A percentile compares a stretch with the other conserved stretches of the same genome.
Evolutionary conservation across 2,329 filamentous ascomycete species (phyloP).

Genomic region (Chaetomiaceae sp.): DNA sequence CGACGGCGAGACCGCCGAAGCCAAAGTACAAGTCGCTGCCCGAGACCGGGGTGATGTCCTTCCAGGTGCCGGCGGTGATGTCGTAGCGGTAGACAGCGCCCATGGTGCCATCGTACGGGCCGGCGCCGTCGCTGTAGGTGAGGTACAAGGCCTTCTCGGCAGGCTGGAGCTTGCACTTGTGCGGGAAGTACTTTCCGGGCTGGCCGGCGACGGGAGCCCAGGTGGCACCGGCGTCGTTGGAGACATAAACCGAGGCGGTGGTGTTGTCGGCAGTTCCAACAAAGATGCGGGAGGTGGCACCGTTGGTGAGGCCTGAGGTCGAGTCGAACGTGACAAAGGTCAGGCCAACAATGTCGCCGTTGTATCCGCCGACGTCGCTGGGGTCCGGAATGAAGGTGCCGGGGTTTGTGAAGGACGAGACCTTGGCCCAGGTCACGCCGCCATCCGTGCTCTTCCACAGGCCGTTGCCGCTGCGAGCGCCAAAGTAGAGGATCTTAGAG

Average conservation of each 20-base stretch:
- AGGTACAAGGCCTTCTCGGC: slow-evolving; percentile 51
- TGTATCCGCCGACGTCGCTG: slow-evolving; percentile 41
- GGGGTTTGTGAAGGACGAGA: slow-evolving; percentile 46
- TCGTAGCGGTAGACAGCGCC: slow-evolving; percentile 54
- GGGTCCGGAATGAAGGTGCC: slow-evolving; percentile 47
- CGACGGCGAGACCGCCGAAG: slow-evolving; percentile 53
- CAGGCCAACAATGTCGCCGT: slow-evolving; percentile 45
- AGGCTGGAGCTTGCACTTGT: slow-evolving; percentile 49
- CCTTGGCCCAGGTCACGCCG: slow-evolving; percentile 50
- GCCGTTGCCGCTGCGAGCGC: slow-evolving; percentile 54
- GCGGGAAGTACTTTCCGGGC: slow-evolving; percentile 48
- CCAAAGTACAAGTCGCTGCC: slow-evolving; percentile 46
- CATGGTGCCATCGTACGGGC: slow-evolving; percentile 52
- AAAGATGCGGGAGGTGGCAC: slow-evolving; percentile 53
- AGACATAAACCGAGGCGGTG: slow-evolving; percentile 50
- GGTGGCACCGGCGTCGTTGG: slow-evolving; percentile 48
- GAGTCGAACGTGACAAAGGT: slow-evolving; percentile 53
- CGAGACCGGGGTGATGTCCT: slow-evolving; percentile 52
- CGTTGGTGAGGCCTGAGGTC: slow-evolving; percentile 41
- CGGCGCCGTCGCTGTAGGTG: slow-evolving; percentile 49
- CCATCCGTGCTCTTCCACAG: slow-evolving; percentile 55
- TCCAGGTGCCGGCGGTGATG: slow-evolving; percentile 45
- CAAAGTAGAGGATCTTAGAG: slow-evolving; percentile 54
- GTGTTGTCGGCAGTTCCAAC: slow-evolving; percentile 51
- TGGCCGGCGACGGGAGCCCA: slow-evolving; percentile 49